Evolutionary conservation across 352 stramenopile species (phyloP), one percentile per base, ranked within the genome.

Genomic region (Phytophthora sojae): DNA sequence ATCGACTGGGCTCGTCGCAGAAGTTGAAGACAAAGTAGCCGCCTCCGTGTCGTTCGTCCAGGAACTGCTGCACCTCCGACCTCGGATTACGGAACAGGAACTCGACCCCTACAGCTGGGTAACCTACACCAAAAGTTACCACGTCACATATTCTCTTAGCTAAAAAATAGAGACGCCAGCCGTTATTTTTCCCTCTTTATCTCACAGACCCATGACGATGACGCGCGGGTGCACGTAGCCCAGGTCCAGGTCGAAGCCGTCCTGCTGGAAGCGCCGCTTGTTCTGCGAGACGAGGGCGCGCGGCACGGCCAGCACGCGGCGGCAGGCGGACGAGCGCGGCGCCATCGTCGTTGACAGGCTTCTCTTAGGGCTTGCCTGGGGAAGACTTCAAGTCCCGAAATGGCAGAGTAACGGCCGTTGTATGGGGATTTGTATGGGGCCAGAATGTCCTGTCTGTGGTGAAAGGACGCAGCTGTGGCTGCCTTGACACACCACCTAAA

Each of bases 11-110:
- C 54, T 91, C 86, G 57, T 85, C 71, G 53, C 86, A 94, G 42
- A 94, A 94, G 59, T 94, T 94, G 68, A 85, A 94, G 39, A 94
- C 85, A 59, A 90, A 88, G 74, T 91, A 94, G 21, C 76, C 58
- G n/a, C 74, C 73, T 11, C 56, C 39, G 52, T 94, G 84, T 23
- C 73, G 78, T 19, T 83, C 47, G 26, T 87, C 68, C 39, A 94
- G 67, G 23, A 94, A 81, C 45, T 77, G 61, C 57, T 83, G 71
- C 37, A 94, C 84, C 37, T 92, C 81, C 0, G 69, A 72, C 2
- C 86, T 77, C 17, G 86, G 83, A 54, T 94, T 94, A 5, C 86
- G 80, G 51, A 86, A 92, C 61, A 86, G 45, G 45, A 74, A 66
- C 67, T 94, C 86, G 9, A 91, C 49, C 1, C 86, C 86, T 0